Evolutionary conservation across 345 rosid species (phyloP), one percentile per base, ranked within the genome.

Genomic region (Euphorbia pulcherrima): DNA sequence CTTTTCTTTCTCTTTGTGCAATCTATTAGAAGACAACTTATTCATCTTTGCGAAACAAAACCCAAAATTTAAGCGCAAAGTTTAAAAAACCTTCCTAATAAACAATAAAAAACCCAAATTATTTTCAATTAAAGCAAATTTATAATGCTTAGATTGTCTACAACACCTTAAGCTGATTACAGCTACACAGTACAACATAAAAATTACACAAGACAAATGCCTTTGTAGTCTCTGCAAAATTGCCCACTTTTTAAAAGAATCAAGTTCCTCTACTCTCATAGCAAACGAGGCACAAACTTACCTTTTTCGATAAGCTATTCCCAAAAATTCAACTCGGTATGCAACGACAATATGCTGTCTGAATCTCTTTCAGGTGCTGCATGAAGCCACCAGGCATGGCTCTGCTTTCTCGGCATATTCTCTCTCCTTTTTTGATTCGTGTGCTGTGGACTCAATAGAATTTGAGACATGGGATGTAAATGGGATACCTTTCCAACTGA

Each of bases 311-410:
- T 41, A 64, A 52, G 77, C 48, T 80, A 35, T 69, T 78, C 74
- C 20, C 48, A 79, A 60, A 18, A 48, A 65, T 71, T 47, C 21
- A 81, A 2, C 2, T 76, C 76, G 2, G 65, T 72, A 26, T 87
- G 92, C 77, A 88, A 76, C 24, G 91, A 87, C 74, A 91, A 80
- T 20, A 89, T 70, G 64, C 46, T 40, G 59, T 81, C 84, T n/a
- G 77, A 68, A 71, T 81, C 86, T 24, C 68, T 78, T 39, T 70
- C 82, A 1, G 85, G 83, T 67, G 85, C 71, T 72, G 78, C 63
- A 68, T 70, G 84, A 58, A 71, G 74, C 75, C n/a, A n/a, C n/a
- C 77, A 78, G 41, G 39, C 33, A 52, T 17, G 54, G 58, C 64
- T 62, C 20, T 54, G 70, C 44, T 64, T 60, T 65, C 79, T 61